Evolutionary conservation across 2,329 filamentous ascomycete species (phyloP), one percentile per base, ranked within the genome.

Genomic region (Macroventuria anomochaeta): DNA sequence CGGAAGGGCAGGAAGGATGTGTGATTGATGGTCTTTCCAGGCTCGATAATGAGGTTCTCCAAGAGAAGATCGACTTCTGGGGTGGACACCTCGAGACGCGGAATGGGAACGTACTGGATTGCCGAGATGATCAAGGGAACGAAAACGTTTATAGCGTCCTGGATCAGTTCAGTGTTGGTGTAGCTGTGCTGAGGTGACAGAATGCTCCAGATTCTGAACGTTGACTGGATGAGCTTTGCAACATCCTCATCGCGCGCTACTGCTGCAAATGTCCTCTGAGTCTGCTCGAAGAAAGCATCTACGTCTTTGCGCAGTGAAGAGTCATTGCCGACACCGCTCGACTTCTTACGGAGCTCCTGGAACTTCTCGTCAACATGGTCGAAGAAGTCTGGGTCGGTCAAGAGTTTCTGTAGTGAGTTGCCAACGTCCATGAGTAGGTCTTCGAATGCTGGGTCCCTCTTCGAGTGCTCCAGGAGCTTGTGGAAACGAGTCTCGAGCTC

Each of bases 41-140:
- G 93, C 69, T 97, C 91, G 26, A 97, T 81, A 55, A 97, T 89
- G 26, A 97, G 80, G 60, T 96, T 97, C 70, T 97, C 93, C 2
- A 97, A 78, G 1, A 97, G 79, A 5, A 97, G 83, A 64, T 97
- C 93, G 48, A 96, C 81, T 28, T 90, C 86, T 0, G 92, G 93
- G 3, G 88, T 89, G 0, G 90, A 89, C 5, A 97, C 80, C 73
- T 97, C 93, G n/a, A 97, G 76, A 4, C 93, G 88, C 0, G 93
- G 93, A 46, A 97, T 95, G 0, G 93, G 93, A 3, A 97, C 79
- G 74, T 91, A 92, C 71, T 97, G 92, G 26, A 97, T 81, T 2
- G 85, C 85, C 61, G 90, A 83, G 52, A 97, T 83, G 3, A 92
- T 68, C 11, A 91, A 77, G 0, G 93, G 93, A 5, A 95, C 80